Percentiles rank a stretch among this genome's conserved stretches.
Conservation (phyloP, 352 stramenopile species). For the Thalassiosira livingstoniorum region DNA sequence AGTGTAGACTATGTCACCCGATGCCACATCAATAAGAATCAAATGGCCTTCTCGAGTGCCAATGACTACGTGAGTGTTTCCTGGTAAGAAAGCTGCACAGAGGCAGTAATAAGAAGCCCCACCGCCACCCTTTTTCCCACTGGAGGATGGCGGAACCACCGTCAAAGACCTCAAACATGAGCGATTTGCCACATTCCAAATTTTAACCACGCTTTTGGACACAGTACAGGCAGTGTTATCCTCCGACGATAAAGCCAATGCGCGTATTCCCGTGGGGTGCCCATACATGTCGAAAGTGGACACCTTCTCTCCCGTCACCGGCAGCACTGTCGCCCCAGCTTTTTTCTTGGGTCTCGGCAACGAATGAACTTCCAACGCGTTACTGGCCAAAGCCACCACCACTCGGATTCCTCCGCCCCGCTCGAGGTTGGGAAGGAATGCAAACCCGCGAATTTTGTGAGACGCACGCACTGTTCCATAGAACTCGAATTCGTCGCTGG, state of each 20-base stretch:
- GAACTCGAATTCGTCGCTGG: constrained; percentile 85
- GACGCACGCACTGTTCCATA: constrained; percentile 63
- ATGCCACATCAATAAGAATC: constrained; percentile 94
- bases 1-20: constrained; percentile 91
- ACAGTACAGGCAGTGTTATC: constrained; percentile 81
- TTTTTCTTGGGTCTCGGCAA: constrained; percentile 53
- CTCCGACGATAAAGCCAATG: constrained; percentile 79
- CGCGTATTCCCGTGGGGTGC: constrained; percentile 83
- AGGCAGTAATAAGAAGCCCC: constrained; percentile 87
- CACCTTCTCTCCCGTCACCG: constrained; percentile 61
- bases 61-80: constrained; percentile 96
- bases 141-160: constrained; percentile 23
- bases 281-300: constrained; percentile 81
- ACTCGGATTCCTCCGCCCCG: constrained; percentile 67
- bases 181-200: constrained; percentile 84
- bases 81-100: constrained; percentile 94
- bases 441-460: constrained; percentile 83
- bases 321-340: constrained; percentile 3
- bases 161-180: constrained; percentile 78
- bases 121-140: constrained; percentile 27
- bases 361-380: constrained; percentile 79
- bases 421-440: constrained; percentile 74
- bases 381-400: constrained; percentile 79
- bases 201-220: constrained; percentile 82
- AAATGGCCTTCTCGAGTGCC: constrained; percentile 96